A percentile compares a stretch with the other conserved stretches of the same genome.
These are phyloP conservation scores for Tolypocladium pustulatum DNA, from an alignment of 2,329 filamentous ascomycete species.

Conservation along the genomic window DNA sequence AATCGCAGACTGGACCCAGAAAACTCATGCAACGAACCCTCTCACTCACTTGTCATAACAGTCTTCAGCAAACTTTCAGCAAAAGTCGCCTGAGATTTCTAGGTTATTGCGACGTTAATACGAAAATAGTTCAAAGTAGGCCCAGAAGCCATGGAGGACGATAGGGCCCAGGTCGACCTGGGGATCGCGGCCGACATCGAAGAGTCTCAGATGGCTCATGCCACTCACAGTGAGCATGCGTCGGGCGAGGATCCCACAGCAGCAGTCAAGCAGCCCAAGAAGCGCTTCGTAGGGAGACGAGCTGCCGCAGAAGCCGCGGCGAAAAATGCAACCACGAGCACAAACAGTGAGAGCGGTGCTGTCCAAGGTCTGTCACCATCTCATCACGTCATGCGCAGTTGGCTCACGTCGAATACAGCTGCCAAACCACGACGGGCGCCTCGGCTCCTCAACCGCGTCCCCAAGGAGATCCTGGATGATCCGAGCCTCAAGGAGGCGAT, in stretches of 20 bases:
- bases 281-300: constrained; percentile 80
- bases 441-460: constrained; percentile 83
- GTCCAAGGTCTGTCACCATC: constrained; percentile 37
- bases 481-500: constrained; percentile 80
- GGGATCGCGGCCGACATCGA: constrained; percentile 60
- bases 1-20: neutral
- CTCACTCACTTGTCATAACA: neutral
- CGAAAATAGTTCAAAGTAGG: neutral
- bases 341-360: constrained; percentile 18
- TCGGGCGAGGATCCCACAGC: constrained; percentile 3
- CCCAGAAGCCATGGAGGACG: constrained; percentile 55
- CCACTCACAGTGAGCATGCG: neutral
- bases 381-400: neutral
- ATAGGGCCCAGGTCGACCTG: constrained; percentile 59
- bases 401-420: constrained; percentile 33
- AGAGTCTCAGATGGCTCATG: constrained; percentile 28
- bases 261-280: constrained; percentile 64
- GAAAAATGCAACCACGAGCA: constrained; percentile 23
- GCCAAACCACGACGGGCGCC: constrained; percentile 61
- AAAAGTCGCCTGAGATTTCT: neutral
- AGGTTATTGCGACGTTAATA: too few relatives aligned
- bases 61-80: neutral
- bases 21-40: neutral
- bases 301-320: constrained; percentile 54
- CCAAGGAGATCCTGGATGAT: constrained; percentile 76